Conservation (phyloP, 1,139 yeast genomes). For the Yarrowia galli region DNA sequence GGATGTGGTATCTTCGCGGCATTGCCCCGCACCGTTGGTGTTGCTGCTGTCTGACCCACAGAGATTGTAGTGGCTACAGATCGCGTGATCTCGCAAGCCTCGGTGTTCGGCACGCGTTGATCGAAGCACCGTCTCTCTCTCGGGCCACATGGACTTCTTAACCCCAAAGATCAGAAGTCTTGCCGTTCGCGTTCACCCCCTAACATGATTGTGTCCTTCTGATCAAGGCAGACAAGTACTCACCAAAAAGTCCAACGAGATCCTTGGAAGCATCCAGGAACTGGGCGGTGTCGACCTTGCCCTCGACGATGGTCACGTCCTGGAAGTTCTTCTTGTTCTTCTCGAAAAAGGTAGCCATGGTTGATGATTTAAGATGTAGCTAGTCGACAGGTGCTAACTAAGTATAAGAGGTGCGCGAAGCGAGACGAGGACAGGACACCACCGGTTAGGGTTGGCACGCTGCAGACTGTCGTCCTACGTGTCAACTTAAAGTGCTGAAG, state of each 20-base stretch:
- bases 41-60: too few species aligned
- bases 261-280: slow-evolving; percentile 87
- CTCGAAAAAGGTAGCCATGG: slow-evolving; percentile 68
- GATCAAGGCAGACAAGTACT: slow-evolving; percentile 42
- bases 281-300: slow-evolving; percentile 71
- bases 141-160: too few species aligned
- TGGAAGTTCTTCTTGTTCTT: slow-evolving; percentile 74
- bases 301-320: slow-evolving; percentile 69
- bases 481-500: slow-evolving; percentile 28
- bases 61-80: too few species aligned
- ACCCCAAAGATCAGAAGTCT: too few species aligned
- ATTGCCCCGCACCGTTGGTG: too few species aligned
- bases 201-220: neutral
- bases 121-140: too few species aligned
- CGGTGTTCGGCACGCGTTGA: too few species aligned
- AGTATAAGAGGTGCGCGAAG: slow-evolving; percentile 11
- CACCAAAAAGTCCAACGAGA: slow-evolving; percentile 77
- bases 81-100: too few species aligned
- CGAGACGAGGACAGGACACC: slow-evolving; percentile 13
- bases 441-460: slow-evolving; percentile 26
- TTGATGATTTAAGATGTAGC: slow-evolving; percentile 36
- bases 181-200: too few species aligned
- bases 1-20: too few species aligned
- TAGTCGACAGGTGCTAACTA: neutral
- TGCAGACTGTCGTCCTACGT: slow-evolving; percentile 21